These are phyloP conservation scores for Paspalum vaginatum DNA, from an alignment of 176 grass and related monocot species.

Conservation along the genomic window DNA sequence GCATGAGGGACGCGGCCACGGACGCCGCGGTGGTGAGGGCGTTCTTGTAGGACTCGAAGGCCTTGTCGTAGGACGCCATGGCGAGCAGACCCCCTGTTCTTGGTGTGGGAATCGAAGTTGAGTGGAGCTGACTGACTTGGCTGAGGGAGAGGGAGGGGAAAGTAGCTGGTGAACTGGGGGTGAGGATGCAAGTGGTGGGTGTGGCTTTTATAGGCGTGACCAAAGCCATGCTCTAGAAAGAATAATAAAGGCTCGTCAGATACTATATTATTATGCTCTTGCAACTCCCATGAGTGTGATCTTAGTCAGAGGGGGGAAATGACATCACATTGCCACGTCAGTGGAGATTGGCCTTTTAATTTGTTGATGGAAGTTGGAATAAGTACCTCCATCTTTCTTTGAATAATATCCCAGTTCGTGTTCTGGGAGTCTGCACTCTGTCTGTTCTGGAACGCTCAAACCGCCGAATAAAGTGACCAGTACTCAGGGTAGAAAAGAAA, in stretches of 20 bases:
- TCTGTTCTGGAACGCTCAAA: not conserved
- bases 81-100: conserved; percentile 6
- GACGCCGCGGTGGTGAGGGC: conserved; percentile 51
- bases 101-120: not conserved
- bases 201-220: conserved; percentile 17
- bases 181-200: not conserved
- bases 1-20: conserved; percentile 51
- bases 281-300: not conserved
- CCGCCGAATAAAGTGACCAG: not conserved
- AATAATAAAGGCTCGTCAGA: not conserved
- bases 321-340: not conserved
- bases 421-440: not conserved
- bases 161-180: not conserved
- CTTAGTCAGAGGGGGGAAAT: not conserved
- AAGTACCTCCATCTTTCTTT: not conserved
- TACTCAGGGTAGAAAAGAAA: not conserved
- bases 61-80: conserved; percentile 58
- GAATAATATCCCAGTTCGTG: not conserved
- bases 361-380: not conserved
- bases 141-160: not conserved
- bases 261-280: not conserved
- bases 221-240: not conserved
- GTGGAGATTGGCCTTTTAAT: not conserved
- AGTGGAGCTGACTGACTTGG: not conserved
- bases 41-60: conserved; percentile 35